Evolutionary conservation across 495 filamentous ascomycete species (phyloP).

Genomic region (Hyaloscypha variabilis): DNA sequence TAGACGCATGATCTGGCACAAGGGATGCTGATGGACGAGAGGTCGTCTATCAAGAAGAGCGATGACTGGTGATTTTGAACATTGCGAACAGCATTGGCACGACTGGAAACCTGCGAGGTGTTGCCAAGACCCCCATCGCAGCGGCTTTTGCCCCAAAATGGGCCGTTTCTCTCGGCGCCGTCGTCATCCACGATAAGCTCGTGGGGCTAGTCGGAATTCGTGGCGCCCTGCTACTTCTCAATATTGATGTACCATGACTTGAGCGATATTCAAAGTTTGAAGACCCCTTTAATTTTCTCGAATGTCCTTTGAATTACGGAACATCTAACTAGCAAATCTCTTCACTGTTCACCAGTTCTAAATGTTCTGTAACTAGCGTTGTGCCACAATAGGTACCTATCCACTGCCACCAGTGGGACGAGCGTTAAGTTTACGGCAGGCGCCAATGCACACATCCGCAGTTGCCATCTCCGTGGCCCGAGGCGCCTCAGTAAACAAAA

Average conservation of each 20-base stretch:
- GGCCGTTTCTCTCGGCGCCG: not conserved
- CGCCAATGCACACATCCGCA: not conserved
- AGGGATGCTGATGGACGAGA: not conserved
- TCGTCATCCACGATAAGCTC: conserved; percentile 3
- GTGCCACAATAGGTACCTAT: too few relatives aligned
- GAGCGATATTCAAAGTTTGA: too few relatives aligned
- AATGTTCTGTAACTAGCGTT: too few relatives aligned
- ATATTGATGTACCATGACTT: too few relatives aligned
- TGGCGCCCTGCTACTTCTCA: too few relatives aligned
- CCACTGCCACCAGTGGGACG: too few relatives aligned
- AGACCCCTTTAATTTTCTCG: too few relatives aligned
- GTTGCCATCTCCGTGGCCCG: not conserved
- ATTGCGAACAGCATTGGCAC: not conserved
- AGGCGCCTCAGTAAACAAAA: conserved; percentile 14
- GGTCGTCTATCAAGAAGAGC: not conserved
- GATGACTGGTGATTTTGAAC: not conserved
- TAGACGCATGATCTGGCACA: conserved; percentile 12
- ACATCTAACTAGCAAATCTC: too few relatives aligned
- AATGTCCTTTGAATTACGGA: too few relatives aligned
- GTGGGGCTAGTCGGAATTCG: too few relatives aligned
- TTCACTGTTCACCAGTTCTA: too few relatives aligned
- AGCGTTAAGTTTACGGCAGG: conserved; percentile 8
- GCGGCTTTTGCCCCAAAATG: not conserved
- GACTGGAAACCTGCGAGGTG: conserved; percentile 2
- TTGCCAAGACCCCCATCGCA: not conserved